These are phyloP conservation scores for Leccinum boreale DNA, from an alignment of 768 basidiomycete genomes.

Conservation along the genomic window DNA sequence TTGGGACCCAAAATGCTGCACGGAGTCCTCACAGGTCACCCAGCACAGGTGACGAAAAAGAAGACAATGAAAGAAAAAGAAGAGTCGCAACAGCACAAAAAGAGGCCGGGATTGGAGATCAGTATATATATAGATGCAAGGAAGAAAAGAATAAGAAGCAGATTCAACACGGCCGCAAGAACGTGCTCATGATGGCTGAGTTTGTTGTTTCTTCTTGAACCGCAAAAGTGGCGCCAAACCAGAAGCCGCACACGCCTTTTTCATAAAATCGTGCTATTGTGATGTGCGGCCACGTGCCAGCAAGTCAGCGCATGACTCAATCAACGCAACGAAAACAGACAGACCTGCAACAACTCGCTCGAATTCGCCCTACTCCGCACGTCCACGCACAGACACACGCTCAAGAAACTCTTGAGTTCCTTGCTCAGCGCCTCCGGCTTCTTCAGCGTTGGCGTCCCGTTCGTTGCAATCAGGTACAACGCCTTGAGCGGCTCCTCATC, in stretches of 20 bases:
- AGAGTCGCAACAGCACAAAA: background rate
- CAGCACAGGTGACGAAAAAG: background rate
- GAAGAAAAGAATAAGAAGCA: background rate
- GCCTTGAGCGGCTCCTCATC: constrained; percentile 96
- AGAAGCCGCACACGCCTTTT: constrained; percentile 78
- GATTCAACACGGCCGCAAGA: background rate
- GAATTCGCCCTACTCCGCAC: constrained; percentile 91
- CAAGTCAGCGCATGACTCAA: background rate
- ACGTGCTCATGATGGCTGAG: constrained; percentile 32
- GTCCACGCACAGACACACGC: constrained; percentile 97
- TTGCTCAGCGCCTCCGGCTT: constrained; percentile 88
- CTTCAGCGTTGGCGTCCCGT: constrained; percentile 97
- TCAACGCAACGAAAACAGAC: constrained; percentile 23
- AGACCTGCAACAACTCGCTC: constrained; percentile 76
- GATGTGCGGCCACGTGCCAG: background rate
- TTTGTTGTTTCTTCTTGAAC: constrained; percentile 66
- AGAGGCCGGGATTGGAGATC: background rate
- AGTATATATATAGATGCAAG: constrained; percentile 22
- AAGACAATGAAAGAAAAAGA: background rate
- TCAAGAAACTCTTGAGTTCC: constrained; percentile 94
- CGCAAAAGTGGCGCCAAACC: constrained; percentile 84
- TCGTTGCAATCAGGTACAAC: constrained; percentile 93
- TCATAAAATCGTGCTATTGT: constrained; percentile 86
- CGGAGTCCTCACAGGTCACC: background rate
- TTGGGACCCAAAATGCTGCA: background rate